These are phyloP conservation scores for Apiospora malaysiana DNA, from an alignment of 2,329 filamentous ascomycete genomes.

Conservation along the genomic window DNA sequence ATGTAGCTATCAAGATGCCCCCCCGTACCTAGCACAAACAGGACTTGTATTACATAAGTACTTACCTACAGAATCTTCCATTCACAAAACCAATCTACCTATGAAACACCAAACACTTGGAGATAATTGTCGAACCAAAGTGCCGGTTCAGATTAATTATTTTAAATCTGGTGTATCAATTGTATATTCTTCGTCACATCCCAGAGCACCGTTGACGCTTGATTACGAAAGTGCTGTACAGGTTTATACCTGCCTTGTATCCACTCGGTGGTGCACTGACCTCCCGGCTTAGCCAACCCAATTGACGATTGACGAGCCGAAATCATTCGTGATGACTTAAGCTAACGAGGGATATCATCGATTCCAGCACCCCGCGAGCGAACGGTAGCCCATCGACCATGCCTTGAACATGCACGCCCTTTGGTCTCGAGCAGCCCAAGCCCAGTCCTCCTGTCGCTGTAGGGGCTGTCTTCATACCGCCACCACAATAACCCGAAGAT, in stretches of 20 bases:
- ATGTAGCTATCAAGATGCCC: no score
- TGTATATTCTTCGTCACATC: no score
- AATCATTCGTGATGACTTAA: background rate
- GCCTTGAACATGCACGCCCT: slow-evolving; percentile 66
- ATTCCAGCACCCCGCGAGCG: background rate
- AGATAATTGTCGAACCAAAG: no score
- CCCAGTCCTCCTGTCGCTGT: slow-evolving; percentile 66
- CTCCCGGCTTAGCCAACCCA: background rate
- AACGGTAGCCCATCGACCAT: slow-evolving; percentile 27
- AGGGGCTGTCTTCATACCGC: slow-evolving; percentile 59
- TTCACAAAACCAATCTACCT: background rate
- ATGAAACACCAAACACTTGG: no score
- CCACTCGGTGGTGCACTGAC: background rate
- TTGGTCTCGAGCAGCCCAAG: slow-evolving; percentile 70
- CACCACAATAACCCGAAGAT: slow-evolving; percentile 54
- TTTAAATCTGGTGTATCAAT: no score
- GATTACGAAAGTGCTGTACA: background rate
- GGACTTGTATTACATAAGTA: no score
- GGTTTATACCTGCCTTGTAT: background rate
- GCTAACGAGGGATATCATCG: background rate
- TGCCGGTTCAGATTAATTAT: no score
- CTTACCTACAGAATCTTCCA: background rate
- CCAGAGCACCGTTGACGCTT: background rate
- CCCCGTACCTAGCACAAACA: no score
- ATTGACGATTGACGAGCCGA: background rate